Evolutionary conservation across 1,284 basidiomycete genomes (phyloP), one percentile per base, ranked within the genome.

Genomic region (Malassezia japonica): DNA sequence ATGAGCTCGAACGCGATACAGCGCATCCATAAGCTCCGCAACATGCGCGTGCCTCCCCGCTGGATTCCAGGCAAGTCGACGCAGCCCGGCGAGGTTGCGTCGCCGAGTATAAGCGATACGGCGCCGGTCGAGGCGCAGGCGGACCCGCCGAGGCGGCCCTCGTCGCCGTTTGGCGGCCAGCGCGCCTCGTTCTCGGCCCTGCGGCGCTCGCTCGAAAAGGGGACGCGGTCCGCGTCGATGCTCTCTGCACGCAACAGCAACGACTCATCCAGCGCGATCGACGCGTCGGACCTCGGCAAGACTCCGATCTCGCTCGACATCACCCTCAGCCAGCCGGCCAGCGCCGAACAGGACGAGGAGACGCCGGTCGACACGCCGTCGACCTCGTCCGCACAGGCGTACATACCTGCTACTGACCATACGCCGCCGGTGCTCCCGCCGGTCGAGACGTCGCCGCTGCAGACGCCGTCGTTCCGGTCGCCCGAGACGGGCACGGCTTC

Each of bases 181-280:
- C 38, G 38, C 6, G n/a, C 35, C 24, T 51, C 49, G 24, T 34
- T 45, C 28, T 36, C 34, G 12, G 28, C 42, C 28, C 29, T 51
- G 29, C 49, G 49, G 21, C 41, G 32, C n/a, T 45, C 49, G 42
- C 36, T 51, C 6, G 49, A 51, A n/a, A 20, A 25, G 15, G 32
- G 34, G 24, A 29, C 20, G 20, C 49, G 42, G 6, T 15, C 27
- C 12, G n/a, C 42, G 0, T 46, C 43, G 15, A 16, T 39, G 21
- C 31, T 23, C 23, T 7, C 27, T 8, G 29, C 33, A 31, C 23
- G 15, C 15, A 5, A 9, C 10, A 18, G 31, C 29, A 15, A 32
- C 12, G 42, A 32, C 20, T 3, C 2, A 20, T 42, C 40, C 10
- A 42, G 28, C 23, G 29, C 36, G 24, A 29, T 50, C 12, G 48